Evolutionary conservation across 2,329 filamentous ascomycete genomes (phyloP), one percentile per base, ranked within the genome.

Genomic region (Malbranchea zuffiana): DNA sequence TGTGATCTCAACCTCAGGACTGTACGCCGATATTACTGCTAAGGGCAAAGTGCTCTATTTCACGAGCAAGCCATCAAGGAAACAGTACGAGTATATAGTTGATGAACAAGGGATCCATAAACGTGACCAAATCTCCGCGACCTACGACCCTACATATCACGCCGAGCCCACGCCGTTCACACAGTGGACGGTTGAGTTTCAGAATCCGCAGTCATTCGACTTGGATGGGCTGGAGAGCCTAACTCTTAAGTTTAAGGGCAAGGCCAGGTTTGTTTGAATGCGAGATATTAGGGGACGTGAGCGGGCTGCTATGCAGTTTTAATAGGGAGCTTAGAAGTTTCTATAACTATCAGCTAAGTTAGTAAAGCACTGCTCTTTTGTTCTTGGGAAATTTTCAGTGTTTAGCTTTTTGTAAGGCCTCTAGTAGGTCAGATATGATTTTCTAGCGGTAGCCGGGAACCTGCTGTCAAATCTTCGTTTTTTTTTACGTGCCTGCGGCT

Each of bases 1-100:
- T 16, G 25, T 11, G 10, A 19, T 37, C 21, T 29, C 25, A 4
- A 21, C 35, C 4, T 21, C 35, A 5, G 27, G 27, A 11, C 12
- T 32, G 8, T 37, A 20, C 23, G 20, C 26, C 6, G 35, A 37
- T 19, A 32, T 32, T n/a, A 16, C 19, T 10, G 15, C n/a, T n/a
- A n/a, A 24, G 8, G 12, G 29, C 6, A 15, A 26, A 16, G 16
- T 25, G 5, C 24, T 26, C 17, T 20, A 18, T 16, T 39, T 32
- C 15, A 32, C 21, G 5, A 37, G 25, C 15, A 3, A 12, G 23
- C 36, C 12, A 6, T 12, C n/a, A 13, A 7, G 18, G 20, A 18
- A 18, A 28, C 6, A n/a, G 12, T 39, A 25, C 28, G 36, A 13
- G 17, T 31, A 37, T 20, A n/a, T n/a, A 15, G 21, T 3, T 3